phyloP scores from a whole-genome alignment of 805 yeast species.

The Pichia gijzeniarum region DNA sequence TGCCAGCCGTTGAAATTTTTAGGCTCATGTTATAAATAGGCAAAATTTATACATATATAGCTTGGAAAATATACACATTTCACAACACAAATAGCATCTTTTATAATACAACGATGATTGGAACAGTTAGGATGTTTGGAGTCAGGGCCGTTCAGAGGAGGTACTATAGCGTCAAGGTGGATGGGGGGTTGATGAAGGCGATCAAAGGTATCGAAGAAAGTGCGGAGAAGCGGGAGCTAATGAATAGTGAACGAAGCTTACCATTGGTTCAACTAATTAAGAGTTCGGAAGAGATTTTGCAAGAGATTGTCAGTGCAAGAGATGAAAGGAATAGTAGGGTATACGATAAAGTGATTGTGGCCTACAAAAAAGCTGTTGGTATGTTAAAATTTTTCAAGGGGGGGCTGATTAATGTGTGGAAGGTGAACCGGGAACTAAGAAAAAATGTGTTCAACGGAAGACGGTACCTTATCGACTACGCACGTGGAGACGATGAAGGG shows the following conservation, averaged over 20 bases:
- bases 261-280: constrained; percentile 21
- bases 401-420: constrained; percentile 54
- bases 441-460: constrained; percentile 22
- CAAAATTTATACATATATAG: too few relatives aligned
- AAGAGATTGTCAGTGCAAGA: constrained; percentile 8
- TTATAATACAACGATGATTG: too few relatives aligned
- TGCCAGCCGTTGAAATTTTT: too few relatives aligned
- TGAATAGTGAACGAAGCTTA: constrained; percentile 12
- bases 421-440: constrained; percentile 31
- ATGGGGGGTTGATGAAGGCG: constrained; percentile 2
- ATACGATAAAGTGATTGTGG: constrained; percentile 8
- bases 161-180: too few relatives aligned
- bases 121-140: too few relatives aligned
- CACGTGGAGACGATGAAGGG: constrained; percentile 20
- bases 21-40: too few relatives aligned
- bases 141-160: too few relatives aligned
- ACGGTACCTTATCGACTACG: constrained; percentile 26
- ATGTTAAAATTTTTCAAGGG: constrained; percentile 45
- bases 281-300: constrained; percentile 4
- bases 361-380: constrained; percentile 18
- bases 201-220: not conserved
- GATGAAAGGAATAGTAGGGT: constrained; percentile 2
- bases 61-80: too few relatives aligned
- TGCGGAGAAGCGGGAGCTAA: not conserved
- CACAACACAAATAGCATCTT: too few relatives aligned